Conservation (phyloP, 2,329 filamentous ascomycete species). For the Monilinia vaccinii-corymbosi region DNA sequence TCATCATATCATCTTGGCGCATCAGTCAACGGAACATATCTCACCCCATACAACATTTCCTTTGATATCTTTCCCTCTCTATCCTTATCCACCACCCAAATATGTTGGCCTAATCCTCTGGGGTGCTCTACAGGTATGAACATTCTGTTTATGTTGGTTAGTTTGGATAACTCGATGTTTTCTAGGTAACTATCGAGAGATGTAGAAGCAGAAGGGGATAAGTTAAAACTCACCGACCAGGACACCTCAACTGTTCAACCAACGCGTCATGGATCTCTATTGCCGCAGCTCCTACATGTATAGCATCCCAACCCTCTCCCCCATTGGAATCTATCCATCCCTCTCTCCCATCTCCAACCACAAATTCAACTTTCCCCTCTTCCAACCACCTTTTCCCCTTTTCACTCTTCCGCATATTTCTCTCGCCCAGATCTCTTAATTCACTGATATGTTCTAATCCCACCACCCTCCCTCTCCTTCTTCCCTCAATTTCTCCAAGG, state of each 20-base stretch:
- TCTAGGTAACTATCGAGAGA: not conserved
- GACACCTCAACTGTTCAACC: slow-evolving; percentile 66
- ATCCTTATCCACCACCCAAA: slow-evolving; percentile 69
- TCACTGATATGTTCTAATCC: slow-evolving; percentile 66
- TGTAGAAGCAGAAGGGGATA: not conserved
- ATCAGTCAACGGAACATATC: slow-evolving; percentile 72
- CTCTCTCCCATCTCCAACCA: slow-evolving; percentile 64
- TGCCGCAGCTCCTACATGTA: slow-evolving; percentile 89
- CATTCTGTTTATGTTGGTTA: slow-evolving; percentile 37
- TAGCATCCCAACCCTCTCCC: slow-evolving; percentile 70
- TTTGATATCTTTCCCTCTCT: slow-evolving; percentile 49
- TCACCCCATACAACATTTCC: slow-evolving; percentile 58
- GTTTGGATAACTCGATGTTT: not conserved
- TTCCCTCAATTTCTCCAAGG: not conserved
- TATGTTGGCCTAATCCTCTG: slow-evolving; percentile 33
- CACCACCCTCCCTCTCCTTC: slow-evolving; percentile 41
- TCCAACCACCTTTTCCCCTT: slow-evolving; percentile 52
- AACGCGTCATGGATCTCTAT: slow-evolving; percentile 61
- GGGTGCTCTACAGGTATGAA: slow-evolving; percentile 68
- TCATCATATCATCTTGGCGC: slow-evolving; percentile 37
- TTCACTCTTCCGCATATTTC: slow-evolving; percentile 56
- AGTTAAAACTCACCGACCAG: slow-evolving; percentile 47
- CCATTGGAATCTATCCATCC: slow-evolving; percentile 44
- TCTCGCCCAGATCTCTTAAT: slow-evolving; percentile 51
- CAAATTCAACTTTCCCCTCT: slow-evolving; percentile 58